These are phyloP conservation scores for Collybia sordida DNA, from an alignment of 768 basidiomycete species.

Conservation along the genomic window DNA sequence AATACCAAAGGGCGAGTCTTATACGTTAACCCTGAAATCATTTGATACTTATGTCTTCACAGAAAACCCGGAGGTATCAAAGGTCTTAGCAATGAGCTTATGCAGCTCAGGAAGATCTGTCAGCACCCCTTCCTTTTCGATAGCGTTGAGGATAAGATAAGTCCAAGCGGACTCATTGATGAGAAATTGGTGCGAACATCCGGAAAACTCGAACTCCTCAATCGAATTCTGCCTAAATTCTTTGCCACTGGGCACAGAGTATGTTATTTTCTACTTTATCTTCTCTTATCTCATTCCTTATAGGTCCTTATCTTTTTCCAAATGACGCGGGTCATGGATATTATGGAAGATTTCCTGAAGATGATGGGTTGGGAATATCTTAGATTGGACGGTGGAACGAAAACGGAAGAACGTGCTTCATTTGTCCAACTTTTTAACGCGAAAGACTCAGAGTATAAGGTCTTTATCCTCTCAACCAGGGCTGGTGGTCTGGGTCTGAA, in stretches of 20 bases:
- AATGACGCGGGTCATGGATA: slow-evolving; percentile 99
- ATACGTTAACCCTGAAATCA: background rate
- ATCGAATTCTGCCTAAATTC: slow-evolving; percentile 92
- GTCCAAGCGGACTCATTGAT: slow-evolving; percentile 77
- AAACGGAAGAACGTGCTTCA: slow-evolving; percentile 90
- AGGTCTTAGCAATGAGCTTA: slow-evolving; percentile 90
- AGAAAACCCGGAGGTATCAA: slow-evolving; percentile 81
- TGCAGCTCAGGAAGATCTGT: slow-evolving; percentile 98
- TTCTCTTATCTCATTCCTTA: background rate
- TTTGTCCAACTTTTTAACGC: slow-evolving; percentile 89
- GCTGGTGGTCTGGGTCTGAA: slow-evolving; percentile 95
- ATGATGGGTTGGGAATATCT: slow-evolving; percentile 85
- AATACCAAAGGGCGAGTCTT: slow-evolving; percentile 68
- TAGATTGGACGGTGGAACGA: slow-evolving; percentile 94
- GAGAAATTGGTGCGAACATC: slow-evolving; percentile 83
- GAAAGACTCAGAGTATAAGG: slow-evolving; percentile 81
- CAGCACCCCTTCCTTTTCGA: slow-evolving; percentile 98
- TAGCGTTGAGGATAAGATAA: slow-evolving; percentile 92
- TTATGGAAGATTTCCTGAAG: slow-evolving; percentile 94
- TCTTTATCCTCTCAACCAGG: slow-evolving; percentile 92
- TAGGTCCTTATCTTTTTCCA: slow-evolving; percentile 99
- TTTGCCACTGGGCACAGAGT: slow-evolving; percentile 91
- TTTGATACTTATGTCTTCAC: slow-evolving; percentile 10
- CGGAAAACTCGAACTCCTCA: slow-evolving; percentile 92
- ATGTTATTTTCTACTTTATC: slow-evolving; percentile 16